Conservation (phyloP, 371 early-diverging fungal genomes). For the Capniomyces stellatus region DNA sequence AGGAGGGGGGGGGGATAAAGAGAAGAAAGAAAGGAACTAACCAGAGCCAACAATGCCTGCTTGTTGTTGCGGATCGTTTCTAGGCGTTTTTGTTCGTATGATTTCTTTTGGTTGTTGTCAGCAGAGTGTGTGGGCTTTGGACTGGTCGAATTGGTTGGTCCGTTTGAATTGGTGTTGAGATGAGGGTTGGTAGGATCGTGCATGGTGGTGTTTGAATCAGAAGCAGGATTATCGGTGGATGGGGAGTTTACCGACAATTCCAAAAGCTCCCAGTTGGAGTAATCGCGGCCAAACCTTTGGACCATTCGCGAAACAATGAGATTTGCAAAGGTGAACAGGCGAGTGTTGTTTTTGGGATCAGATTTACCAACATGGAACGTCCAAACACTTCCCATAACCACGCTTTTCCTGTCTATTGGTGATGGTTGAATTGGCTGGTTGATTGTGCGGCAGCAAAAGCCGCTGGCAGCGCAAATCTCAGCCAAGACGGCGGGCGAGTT, state of each 20-base stretch:
- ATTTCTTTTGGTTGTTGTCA: background rate
- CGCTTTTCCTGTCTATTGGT: slow-evolving; percentile 62
- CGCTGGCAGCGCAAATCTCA: background rate
- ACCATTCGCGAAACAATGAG: slow-evolving; percentile 67
- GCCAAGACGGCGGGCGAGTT: background rate
- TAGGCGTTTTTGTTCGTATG: slow-evolving; percentile 21
- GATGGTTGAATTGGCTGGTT: slow-evolving; percentile 43
- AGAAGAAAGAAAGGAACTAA: too few relatives aligned
- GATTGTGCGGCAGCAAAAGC: slow-evolving; percentile 6
- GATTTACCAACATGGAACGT: slow-evolving; percentile 30
- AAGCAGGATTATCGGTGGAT: too few relatives aligned
- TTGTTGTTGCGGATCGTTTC: slow-evolving; percentile 21
- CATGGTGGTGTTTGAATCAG: too few relatives aligned
- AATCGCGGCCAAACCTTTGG: slow-evolving; percentile 68
- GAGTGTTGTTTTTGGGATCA: slow-evolving; percentile 13
- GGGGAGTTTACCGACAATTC: slow-evolving; percentile 18
- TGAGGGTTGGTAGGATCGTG: too few relatives aligned
- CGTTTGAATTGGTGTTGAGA: too few relatives aligned
- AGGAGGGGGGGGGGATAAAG: too few relatives aligned
- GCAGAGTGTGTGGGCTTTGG: background rate
- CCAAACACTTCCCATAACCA: slow-evolving; percentile 86
- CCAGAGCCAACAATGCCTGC: slow-evolving; percentile 18
- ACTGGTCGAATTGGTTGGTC: too few relatives aligned
- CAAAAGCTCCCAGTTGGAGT: slow-evolving; percentile 58
- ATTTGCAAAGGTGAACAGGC: slow-evolving; percentile 28